Evolutionary conservation across 163 green algal species (phyloP), one percentile per base, ranked within the genome.

Genomic region (Chlamydomonas reinhardtii): DNA sequence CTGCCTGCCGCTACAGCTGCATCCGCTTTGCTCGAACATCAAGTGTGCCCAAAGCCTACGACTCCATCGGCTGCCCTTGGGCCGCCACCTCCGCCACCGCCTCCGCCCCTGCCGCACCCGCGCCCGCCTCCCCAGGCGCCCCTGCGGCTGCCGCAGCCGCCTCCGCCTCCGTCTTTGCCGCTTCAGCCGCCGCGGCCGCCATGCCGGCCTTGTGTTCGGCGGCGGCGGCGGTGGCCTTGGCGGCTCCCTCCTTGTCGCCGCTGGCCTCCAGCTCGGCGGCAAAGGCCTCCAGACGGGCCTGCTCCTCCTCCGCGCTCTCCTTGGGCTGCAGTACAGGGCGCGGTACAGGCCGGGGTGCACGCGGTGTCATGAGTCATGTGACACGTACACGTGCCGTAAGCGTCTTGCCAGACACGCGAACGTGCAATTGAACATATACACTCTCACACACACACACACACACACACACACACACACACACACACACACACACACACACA

Each of bases 231-330:
- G 32, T 56, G 19, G 79, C 79, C 66, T 16, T 25, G 9, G 72
- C 85, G 6, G 77, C 85, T 24, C 16, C 81, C 80, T 69, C 52
- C 62, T 70, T 64, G 2, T 81, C 82, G 11, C 61, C 72, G 61
- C 82, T 74, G 39, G 71, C 82, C 83, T 98, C 95, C 19, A 98
- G 88, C 86, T 98, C 93, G 4, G 69, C 35, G 0, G 94, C 90
- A 88, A 95, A 98, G 19, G 81, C 82, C 75, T 98, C 96, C 75
- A 98, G 85, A 32, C 95, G 85, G 2, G 92, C 93, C 27, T 89
- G 87, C 88, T 98, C 90, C 86, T 98, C 92, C 87, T 95, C 94
- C 66, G 93, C 88, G 1, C 84, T 94, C 90, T 97, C 95, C 84
- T 95, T 84, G 14, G 90, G 78, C 84, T 92, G 88, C 37, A 27